A percentile compares a stretch with the other conserved stretches of the same genome.
Evolutionary conservation across 139 green algal species (phyloP).

Genomic region (Auxenochlorella pyrenoidosa): DNA sequence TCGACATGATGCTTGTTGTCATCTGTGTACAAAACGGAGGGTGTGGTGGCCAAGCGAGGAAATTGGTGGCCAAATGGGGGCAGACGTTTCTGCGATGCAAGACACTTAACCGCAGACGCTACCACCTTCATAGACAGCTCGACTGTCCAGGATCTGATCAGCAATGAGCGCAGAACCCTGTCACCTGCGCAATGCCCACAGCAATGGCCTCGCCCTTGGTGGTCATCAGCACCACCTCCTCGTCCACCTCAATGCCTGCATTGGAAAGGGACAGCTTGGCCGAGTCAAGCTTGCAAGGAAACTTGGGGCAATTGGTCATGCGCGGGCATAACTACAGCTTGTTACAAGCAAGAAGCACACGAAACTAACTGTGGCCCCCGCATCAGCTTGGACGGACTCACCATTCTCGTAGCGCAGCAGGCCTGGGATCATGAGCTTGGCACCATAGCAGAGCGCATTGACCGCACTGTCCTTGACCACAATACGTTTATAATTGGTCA

Average conservation of each 20-base stretch:
- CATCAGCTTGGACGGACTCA: not conserved
- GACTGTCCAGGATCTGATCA: too few relatives aligned
- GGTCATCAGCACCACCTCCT: constrained; percentile 98
- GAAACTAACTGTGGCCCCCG: too few relatives aligned
- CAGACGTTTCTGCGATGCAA: too few relatives aligned
- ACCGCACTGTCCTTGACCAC: constrained; percentile 98
- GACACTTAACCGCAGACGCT: too few relatives aligned
- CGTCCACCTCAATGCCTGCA: constrained; percentile 89
- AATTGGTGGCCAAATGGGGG: too few relatives aligned
- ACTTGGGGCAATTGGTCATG: not conserved
- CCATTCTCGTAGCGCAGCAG: constrained; percentile 88
- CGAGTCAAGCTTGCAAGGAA: too few relatives aligned
- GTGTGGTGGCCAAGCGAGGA: too few relatives aligned
- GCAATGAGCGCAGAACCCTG: too few relatives aligned
- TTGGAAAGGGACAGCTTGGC: too few relatives aligned
- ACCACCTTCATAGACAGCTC: too few relatives aligned
- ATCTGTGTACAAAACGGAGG: constrained; percentile 72
- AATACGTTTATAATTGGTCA: constrained; percentile 95
- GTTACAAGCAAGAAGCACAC: too few relatives aligned
- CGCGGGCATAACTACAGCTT: too few relatives aligned
- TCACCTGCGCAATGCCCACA: constrained; percentile 81
- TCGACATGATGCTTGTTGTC: constrained; percentile 96
- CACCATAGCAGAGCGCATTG: constrained; percentile 99
- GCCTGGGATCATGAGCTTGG: constrained; percentile 98
- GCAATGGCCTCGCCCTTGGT: constrained; percentile 99